Percentiles rank a stretch among this genome's conserved stretches.
Evolutionary conservation across 768 basidiomycete species (phyloP).

Genomic region (Hypholoma fasciculare): DNA sequence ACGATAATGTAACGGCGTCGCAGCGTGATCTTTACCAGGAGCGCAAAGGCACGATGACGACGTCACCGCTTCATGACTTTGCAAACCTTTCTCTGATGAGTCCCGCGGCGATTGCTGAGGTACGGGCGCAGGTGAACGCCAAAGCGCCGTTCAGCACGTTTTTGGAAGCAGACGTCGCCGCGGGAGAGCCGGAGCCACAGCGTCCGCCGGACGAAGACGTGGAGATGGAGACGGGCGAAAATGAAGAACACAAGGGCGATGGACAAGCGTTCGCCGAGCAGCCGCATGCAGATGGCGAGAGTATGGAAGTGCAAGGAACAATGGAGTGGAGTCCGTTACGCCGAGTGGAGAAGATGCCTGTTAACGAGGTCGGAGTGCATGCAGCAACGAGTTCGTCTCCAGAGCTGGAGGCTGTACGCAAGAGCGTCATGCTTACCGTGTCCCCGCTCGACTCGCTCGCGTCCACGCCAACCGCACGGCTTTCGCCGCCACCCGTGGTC

Average conservation of each 20-base stretch:
- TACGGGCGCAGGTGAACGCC: background rate
- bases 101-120: background rate
- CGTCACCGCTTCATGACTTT: constrained; percentile 10
- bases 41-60: background rate
- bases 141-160: background rate
- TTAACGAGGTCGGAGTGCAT: background rate
- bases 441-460: constrained; percentile 4
- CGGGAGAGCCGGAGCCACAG: background rate
- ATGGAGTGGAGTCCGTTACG: background rate
- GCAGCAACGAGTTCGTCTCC: background rate
- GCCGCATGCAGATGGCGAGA: background rate
- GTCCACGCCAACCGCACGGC: background rate
- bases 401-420: background rate
- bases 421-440: no score
- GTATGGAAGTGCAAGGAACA: background rate
- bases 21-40: background rate
- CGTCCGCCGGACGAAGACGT: background rate
- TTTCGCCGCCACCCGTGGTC: background rate
- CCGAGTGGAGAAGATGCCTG: background rate
- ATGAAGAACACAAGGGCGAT: background rate
- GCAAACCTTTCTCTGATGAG: constrained; percentile 14
- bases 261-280: background rate
- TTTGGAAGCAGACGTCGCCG: no score
- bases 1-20: background rate
- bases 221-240: background rate